Base-by-base conservation (phyloP, 2,329 filamentous ascomycete species). In the Neurospora sp. region DNA sequence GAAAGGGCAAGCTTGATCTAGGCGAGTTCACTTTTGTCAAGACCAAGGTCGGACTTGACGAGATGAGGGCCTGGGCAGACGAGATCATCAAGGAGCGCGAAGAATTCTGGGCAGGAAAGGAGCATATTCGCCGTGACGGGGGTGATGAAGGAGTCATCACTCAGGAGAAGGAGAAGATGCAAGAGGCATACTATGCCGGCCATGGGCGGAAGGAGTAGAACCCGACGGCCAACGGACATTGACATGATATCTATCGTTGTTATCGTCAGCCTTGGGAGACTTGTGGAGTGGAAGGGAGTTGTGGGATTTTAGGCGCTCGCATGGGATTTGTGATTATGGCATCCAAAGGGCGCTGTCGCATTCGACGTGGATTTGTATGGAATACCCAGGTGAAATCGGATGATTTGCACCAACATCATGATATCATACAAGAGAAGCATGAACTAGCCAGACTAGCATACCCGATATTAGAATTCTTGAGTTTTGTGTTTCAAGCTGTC, bases 1-100 rank as follows among this genome's bases (percentile, higher is more conserved):
- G 88, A 67, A 81, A 89, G 69, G 87, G 88, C 38, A 81, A 82
- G 73, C 79, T 93, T 46, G 93, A 98, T 79, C 82, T 99, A 68
- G 88, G 91, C 68, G 96, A 99, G 82, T 98, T 99, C 75, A 87
- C 89, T 0, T 90, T 91, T 77, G 96, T 97, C 2, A 87, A 91
- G 9, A 85, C 83, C 66, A 88, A 87, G 75, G 90, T 98, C 74
- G 84, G 86, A 69, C 84, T 96, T 73, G 87, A 89, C 0, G 95
- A 97, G 82, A 91, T 93, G 74, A 88, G 90, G 81, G 86, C 83
- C 13, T 98, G 95, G 95, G 91, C 90, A 0, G 84, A 86, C 36
- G 89, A 93, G 73, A 82, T 97, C 38, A 82, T 98, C 73, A 82
- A 84, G 75, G 95, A 98, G 83, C 85, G 94, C 70, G 85, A 90